phyloP scores from a whole-genome alignment of 1,284 basidiomycete genomes.

The Cryptococcus jaspeensis region DNA sequence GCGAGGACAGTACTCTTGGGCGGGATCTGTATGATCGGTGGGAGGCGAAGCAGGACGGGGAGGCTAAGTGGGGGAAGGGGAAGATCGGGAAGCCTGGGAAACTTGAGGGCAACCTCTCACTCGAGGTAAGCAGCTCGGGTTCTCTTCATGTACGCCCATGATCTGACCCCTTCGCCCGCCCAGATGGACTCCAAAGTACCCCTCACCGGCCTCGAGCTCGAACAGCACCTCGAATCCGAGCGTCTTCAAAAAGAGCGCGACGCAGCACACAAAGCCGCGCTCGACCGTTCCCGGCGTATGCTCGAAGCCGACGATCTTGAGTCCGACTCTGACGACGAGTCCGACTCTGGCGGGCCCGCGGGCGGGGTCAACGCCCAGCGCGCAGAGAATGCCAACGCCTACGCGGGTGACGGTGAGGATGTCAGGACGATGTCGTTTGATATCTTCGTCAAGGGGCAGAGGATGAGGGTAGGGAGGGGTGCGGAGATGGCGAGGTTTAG shows the following conservation, averaged over 20 bases:
- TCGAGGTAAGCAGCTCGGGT: conserved; percentile 59
- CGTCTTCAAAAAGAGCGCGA: conserved; percentile 78
- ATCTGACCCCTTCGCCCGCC: conserved; percentile 6
- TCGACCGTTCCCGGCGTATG: conserved; percentile 79
- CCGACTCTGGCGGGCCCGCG: conserved; percentile 58
- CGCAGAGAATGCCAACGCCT: conserved; percentile 34
- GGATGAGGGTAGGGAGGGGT: conserved; percentile 65
- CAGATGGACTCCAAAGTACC: conserved; percentile 87
- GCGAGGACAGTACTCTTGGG: conserved; percentile 76
- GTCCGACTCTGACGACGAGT: conserved; percentile 62
- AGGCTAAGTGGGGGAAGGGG: conserved; percentile 72
- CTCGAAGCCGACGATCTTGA: conserved; percentile 74
- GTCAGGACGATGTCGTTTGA: conserved; percentile 71
- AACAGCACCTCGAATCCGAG: conserved; percentile 74
- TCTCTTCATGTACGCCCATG: not conserved
- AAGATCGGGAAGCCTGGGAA: conserved; percentile 79
- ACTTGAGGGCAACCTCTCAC: conserved; percentile 65
- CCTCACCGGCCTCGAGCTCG: conserved; percentile 79
- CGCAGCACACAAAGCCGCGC: conserved; percentile 78
- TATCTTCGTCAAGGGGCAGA: conserved; percentile 93
- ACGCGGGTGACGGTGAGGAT: conserved; percentile 47
- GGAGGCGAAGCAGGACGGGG: conserved; percentile 73
- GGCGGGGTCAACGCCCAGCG: conserved; percentile 60
- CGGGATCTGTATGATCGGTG: conserved; percentile 80
- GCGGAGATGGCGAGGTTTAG: conserved; percentile 65